Percentiles rank a stretch among this genome's conserved stretches.
phyloP scores from a whole-genome alignment of 164 flowering plant genomes.

The Vitis amurensis region DNA sequence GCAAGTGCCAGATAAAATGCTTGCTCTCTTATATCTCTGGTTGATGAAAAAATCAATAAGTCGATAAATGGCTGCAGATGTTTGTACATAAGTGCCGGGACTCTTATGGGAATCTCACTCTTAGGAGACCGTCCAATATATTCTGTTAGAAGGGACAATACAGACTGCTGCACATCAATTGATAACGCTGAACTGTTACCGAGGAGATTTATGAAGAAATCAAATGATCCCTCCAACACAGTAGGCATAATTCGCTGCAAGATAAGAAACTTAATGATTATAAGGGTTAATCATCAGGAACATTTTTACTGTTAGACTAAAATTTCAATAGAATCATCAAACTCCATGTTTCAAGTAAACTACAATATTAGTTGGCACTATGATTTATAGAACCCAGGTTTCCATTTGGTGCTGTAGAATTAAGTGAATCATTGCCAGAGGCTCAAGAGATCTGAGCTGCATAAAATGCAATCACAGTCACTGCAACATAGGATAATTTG shows the following conservation, averaged over 20 bases:
- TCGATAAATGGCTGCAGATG: constrained; percentile 59
- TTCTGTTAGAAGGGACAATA: constrained; percentile 65
- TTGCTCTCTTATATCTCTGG: constrained; percentile 48
- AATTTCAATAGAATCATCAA: not conserved
- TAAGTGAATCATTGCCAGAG: no score
- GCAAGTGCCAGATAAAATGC: constrained; percentile 64
- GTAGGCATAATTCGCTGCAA: constrained; percentile 69
- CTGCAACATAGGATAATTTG: no score
- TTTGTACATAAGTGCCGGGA: constrained; percentile 63
- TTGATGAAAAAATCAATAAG: constrained; percentile 58
- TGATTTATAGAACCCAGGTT: not conserved
- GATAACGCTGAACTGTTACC: constrained; percentile 48
- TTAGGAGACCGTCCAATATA: constrained; percentile 44
- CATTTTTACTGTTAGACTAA: not conserved
- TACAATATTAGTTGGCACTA: not conserved
- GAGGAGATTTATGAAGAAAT: constrained; percentile 68
- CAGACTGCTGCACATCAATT: constrained; percentile 52
- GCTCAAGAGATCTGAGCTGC: no score
- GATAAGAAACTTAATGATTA: constrained; percentile 9
- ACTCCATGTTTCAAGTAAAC: not conserved
- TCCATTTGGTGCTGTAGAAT: not conserved
- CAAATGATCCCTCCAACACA: constrained; percentile 66
- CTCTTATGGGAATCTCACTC: constrained; percentile 27
- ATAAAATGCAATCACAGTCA: no score
- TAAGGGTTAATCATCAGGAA: no score